phyloP scores from a whole-genome alignment of 2,329 filamentous ascomycete genomes.

The Clonostachys sp. region DNA sequence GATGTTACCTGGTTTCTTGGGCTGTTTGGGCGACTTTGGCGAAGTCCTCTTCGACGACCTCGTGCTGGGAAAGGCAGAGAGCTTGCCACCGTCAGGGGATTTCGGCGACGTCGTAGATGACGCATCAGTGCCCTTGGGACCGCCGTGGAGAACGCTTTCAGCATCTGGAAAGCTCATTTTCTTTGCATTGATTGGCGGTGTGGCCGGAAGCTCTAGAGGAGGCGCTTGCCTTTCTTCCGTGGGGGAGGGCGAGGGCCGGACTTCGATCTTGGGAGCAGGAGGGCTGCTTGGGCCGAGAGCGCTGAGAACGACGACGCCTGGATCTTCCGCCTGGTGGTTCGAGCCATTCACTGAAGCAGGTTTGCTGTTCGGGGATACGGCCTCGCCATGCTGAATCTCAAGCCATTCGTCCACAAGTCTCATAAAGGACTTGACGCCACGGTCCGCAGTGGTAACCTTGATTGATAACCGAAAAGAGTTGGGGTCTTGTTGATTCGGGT shows the following conservation, averaged over 20 bases:
- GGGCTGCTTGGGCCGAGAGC: too few relatives aligned
- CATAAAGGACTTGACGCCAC: background rate
- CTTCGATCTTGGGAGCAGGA: too few relatives aligned
- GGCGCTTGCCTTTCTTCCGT: too few relatives aligned
- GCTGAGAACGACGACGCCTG: too few relatives aligned
- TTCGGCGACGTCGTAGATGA: background rate
- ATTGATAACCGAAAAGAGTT: conserved; percentile 1
- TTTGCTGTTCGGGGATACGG: too few relatives aligned
- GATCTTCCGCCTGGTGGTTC: too few relatives aligned
- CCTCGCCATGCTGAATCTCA: background rate
- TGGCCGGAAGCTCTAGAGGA: background rate
- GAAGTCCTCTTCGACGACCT: background rate
- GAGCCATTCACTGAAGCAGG: too few relatives aligned
- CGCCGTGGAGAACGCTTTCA: background rate
- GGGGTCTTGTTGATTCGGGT: background rate
- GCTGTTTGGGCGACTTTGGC: background rate
- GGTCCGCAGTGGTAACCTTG: conserved; percentile 1
- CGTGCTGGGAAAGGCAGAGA: too few relatives aligned
- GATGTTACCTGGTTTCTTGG: background rate
- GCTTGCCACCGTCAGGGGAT: background rate
- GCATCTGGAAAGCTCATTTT: background rate
- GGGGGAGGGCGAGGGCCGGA: too few relatives aligned
- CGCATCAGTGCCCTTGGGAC: background rate
- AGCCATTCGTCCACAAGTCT: conserved; percentile 3
- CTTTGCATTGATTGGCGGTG: background rate